Percentiles rank a stretch among this genome's conserved stretches.
Evolutionary conservation across 2,329 filamentous ascomycete genomes (phyloP).

Genomic region (Xylaria polymorpha): DNA sequence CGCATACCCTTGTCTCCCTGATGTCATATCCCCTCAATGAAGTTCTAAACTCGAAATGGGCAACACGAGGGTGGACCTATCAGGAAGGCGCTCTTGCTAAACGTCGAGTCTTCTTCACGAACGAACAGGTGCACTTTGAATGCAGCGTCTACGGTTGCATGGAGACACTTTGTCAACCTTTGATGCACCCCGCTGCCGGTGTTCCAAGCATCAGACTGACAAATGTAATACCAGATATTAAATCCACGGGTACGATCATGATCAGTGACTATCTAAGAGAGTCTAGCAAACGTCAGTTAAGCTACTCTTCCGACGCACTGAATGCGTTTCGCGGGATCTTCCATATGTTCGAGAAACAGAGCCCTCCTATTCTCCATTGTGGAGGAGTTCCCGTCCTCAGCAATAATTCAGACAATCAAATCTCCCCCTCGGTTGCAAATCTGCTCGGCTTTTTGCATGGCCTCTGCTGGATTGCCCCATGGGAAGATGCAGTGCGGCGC

Average conservation of each 20-base stretch:
- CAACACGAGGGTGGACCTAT: slow-evolving; percentile 22
- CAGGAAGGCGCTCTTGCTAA: slow-evolving; percentile 13
- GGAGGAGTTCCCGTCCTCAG: background rate
- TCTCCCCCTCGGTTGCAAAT: background rate
- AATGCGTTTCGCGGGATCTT: background rate
- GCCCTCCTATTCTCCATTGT: background rate
- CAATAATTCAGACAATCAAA: background rate
- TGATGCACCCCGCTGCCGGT: background rate
- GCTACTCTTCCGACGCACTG: background rate
- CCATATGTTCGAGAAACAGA: background rate
- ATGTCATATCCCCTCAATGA: background rate
- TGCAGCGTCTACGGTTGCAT: slow-evolving; percentile 3
- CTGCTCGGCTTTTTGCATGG: slow-evolving; percentile 6
- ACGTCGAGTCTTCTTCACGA: slow-evolving; percentile 9
- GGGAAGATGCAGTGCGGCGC: slow-evolving; percentile 1
- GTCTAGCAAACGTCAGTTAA: background rate
- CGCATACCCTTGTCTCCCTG: background rate
- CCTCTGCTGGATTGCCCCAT: slow-evolving; percentile 2
- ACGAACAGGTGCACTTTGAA: slow-evolving; percentile 8
- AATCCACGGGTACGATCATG: background rate
- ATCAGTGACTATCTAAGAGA: background rate
- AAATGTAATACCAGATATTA: background rate
- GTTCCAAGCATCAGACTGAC: slow-evolving; percentile 1
- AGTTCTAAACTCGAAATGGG: background rate
- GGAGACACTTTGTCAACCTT: background rate